A percentile compares a stretch with the other conserved stretches of the same genome.
phyloP scores from a whole-genome alignment of 148 eudicot species.

The Rhododendron ovatum region DNA sequence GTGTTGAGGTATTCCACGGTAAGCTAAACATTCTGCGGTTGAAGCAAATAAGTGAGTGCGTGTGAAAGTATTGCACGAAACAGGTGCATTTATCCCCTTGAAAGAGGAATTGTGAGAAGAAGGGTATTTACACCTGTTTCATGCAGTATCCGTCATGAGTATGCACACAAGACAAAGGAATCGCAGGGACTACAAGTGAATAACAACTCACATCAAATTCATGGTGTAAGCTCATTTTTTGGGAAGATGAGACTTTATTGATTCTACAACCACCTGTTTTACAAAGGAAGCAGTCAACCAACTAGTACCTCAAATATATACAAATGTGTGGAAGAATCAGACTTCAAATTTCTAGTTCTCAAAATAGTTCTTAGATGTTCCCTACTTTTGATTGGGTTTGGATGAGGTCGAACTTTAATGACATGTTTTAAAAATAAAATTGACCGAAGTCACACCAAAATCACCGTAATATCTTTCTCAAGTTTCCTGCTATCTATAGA shows the following conservation, averaged over 20 bases:
- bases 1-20: background rate
- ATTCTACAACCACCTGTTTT: slow-evolving; percentile 86
- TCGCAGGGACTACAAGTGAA: background rate
- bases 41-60: background rate
- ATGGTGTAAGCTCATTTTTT: slow-evolving; percentile 27
- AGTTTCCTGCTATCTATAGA: background rate
- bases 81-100: background rate
- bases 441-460: background rate
- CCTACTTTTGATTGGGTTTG: background rate
- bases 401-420: background rate
- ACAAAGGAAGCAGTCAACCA: background rate
- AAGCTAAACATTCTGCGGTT: background rate
- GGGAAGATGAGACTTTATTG: slow-evolving; percentile 62
- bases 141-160: background rate
- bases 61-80: background rate
- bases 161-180: background rate
- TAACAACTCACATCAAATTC: background rate
- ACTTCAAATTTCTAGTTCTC: background rate
- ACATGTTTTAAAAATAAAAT: background rate
- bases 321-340: background rate
- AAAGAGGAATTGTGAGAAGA: too few relatives aligned
- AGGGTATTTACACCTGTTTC: background rate
- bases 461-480: background rate
- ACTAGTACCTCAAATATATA: background rate
- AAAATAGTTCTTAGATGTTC: background rate